These are phyloP conservation scores for Leccinum cinnamomeum DNA, from an alignment of 1,284 basidiomycete species.

Conservation along the genomic window DNA sequence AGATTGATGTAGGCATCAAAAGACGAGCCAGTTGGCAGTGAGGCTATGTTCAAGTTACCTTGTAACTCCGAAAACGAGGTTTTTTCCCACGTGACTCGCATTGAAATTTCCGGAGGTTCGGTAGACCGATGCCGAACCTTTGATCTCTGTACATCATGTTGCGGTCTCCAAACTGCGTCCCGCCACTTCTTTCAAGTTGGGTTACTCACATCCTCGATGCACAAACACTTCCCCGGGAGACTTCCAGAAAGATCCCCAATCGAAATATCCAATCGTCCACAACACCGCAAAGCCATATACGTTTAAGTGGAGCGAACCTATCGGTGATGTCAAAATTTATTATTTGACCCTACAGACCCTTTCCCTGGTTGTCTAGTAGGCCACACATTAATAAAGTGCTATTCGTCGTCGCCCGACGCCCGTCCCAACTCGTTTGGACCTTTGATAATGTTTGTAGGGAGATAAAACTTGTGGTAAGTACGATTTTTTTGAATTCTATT, in stretches of 20 bases:
- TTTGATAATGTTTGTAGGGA: background rate
- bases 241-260: background rate
- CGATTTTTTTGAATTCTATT: background rate
- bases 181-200: background rate
- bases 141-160: background rate
- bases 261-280: background rate
- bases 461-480: background rate
- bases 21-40: slow-evolving; percentile 15
- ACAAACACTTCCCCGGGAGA: background rate
- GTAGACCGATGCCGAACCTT: background rate
- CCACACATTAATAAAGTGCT: background rate
- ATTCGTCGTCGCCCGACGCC: background rate
- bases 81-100: background rate
- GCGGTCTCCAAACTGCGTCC: background rate
- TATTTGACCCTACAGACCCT: background rate
- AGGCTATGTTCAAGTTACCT: background rate
- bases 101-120: background rate
- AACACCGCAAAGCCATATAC: background rate
- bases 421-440: background rate
- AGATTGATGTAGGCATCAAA: slow-evolving; percentile 12
- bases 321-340: background rate
- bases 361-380: background rate
- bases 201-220: background rate
- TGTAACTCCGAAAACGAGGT: background rate
- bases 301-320: background rate